These are phyloP conservation scores for Diaporthe sp. DNA, from an alignment of 2,329 filamentous ascomycete genomes.

Conservation along the genomic window DNA sequence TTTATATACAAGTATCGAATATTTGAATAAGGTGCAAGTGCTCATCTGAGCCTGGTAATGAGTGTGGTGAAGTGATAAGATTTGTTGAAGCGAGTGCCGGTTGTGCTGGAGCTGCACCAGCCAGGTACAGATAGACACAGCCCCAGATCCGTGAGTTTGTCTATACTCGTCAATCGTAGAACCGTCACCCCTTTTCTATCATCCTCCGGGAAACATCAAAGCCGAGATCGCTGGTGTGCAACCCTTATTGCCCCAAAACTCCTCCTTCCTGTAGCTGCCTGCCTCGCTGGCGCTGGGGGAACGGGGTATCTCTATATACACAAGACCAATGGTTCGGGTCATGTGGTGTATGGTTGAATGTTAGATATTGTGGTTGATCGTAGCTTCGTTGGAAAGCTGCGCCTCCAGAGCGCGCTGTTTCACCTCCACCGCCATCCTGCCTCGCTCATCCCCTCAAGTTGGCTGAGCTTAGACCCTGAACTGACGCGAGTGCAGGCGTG, in stretches of 20 bases:
- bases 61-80: constrained; percentile 32
- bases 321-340: neutral
- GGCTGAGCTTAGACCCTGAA: neutral
- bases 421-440: constrained; percentile 14
- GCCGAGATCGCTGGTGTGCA: neutral
- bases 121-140: neutral
- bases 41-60: constrained; percentile 20
- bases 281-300: constrained; percentile 26
- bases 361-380: constrained; percentile 28
- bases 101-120: neutral
- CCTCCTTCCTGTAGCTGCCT: constrained; percentile 28
- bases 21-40: neutral
- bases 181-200: constrained; percentile 17
- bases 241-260: constrained; percentile 25
- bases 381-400: constrained; percentile 35
- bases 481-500: constrained; percentile 16
- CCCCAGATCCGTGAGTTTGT: constrained; percentile 28
- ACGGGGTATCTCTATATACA: constrained; percentile 31
- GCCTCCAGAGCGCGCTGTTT: constrained; percentile 34
- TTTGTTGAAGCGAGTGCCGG: constrained; percentile 26
- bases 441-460: neutral
- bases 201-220: neutral
- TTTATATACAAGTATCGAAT: constrained; percentile 31
- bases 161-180: constrained; percentile 32
- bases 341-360: constrained; percentile 25